Base-by-base conservation (phyloP, 2,329 filamentous ascomycete genomes). In the Cryphonectria radicalis region DNA sequence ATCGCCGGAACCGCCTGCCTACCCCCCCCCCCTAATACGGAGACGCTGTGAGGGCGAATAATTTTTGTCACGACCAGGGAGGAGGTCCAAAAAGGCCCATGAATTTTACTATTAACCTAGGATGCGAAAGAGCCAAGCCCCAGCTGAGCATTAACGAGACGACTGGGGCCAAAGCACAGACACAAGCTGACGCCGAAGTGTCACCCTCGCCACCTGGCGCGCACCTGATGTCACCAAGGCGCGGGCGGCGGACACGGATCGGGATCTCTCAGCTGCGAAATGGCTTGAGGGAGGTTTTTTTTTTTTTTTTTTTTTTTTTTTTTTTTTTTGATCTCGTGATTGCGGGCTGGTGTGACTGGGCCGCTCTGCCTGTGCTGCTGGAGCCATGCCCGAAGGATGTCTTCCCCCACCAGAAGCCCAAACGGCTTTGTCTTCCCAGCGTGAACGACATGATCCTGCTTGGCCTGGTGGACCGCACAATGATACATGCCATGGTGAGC, bases 151-250 rank as follows among this genome's bases (percentile, higher is more conserved):
- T 32, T 32, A 25, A 57, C 25, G 25, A 57, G 53, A 10, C 53
- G 13, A 57, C 46, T 8, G 46, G 46, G 4, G 43, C 43, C 19
- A 7, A 46, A 46, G 43, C 5, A 22, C 43, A 14, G 17, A 40
- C 37, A 40, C 32, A 32, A 32, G 37, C 37, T 57, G 53, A 28
- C 19, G 53, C 53, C 25, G n/a, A n/a, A 25, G 14, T 28, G 25
- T 25, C 46, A 10, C 37, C 11, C 19, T 53, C 46, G 55, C 55
- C 55, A 59, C 55, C 53, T 59, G 55, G 32, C 59, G 19, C 35
- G 32, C 59, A 40, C 59, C 59, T 62, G 59, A 62, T 32, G 35
- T 59, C 55, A 13, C 28, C 55, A 35, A 59, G 55, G 53, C 11
- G 11, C 11, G 11, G 28, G 53, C n/a, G n/a, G 22, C n/a, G 3